phyloP scores from a whole-genome alignment of 2,329 filamentous ascomycete genomes.

The Metarhizium humberi region DNA sequence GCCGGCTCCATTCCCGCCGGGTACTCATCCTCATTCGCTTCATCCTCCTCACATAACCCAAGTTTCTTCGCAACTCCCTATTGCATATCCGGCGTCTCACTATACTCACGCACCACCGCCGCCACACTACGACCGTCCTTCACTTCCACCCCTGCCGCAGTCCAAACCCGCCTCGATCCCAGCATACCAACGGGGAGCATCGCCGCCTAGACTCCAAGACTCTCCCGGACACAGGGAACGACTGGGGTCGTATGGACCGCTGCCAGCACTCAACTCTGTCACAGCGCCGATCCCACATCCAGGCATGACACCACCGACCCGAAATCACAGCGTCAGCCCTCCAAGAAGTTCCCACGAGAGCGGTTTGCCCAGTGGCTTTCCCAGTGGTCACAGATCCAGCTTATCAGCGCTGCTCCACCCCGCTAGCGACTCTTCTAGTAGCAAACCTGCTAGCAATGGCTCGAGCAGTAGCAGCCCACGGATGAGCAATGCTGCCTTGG shows the following conservation, averaged over 20 bases:
- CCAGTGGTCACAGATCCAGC: conserved; percentile 30
- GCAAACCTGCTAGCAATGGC: conserved; percentile 29
- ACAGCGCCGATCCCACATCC: conserved; percentile 14
- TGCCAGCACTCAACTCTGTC: conserved; percentile 28
- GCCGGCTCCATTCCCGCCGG: conserved; percentile 25
- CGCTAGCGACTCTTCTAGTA: conserved; percentile 36
- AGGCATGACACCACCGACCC: conserved; percentile 30
- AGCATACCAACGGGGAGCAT: conserved; percentile 24
- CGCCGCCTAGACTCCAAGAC: conserved; percentile 26
- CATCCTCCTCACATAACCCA: conserved; percentile 20
- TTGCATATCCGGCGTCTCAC: conserved; percentile 19
- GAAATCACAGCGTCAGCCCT: conserved; percentile 40
- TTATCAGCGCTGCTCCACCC: conserved; percentile 44
- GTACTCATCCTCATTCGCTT: conserved; percentile 14
- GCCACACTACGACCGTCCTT: conserved; percentile 22
- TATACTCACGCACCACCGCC: conserved; percentile 11
- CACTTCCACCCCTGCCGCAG: conserved; percentile 27
- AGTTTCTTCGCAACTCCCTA: conserved; percentile 14
- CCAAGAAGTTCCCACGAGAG: conserved; percentile 32
- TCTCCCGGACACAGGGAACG: conserved; percentile 36
- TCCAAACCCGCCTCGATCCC: conserved; percentile 18
- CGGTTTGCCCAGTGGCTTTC: conserved; percentile 7
- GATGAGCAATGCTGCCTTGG: conserved; percentile 15
- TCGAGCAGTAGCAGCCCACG: conserved; percentile 33
- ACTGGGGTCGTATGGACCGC: conserved; percentile 32